These are phyloP conservation scores for Thraustochytrium striatum DNA, from an alignment of 352 stramenopile species.

Conservation along the genomic window DNA sequence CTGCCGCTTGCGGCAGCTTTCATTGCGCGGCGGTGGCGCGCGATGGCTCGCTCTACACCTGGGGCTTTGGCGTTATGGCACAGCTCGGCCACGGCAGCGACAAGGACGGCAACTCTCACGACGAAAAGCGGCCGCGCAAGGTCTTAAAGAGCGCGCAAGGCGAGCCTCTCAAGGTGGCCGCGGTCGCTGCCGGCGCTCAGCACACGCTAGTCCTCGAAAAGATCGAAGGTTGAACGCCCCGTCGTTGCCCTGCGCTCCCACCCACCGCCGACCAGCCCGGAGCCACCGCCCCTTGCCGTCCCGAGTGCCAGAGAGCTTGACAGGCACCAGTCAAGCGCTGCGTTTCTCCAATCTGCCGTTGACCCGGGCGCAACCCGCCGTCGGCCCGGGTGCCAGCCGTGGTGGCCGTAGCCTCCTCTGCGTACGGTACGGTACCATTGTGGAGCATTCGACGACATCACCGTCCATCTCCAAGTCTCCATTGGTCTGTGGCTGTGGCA, in stretches of 20 bases:
- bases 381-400: neutral
- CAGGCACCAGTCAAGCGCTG: neutral
- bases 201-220: neutral
- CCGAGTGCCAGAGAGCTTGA: neutral
- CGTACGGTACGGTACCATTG: too few species aligned
- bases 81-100: slow-evolving; percentile 54
- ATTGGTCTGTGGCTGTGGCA: neutral
- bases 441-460: too few species aligned
- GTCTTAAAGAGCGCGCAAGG: slow-evolving; percentile 1
- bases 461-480: too few species aligned
- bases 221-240: neutral
- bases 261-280: neutral
- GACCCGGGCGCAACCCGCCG: neutral
- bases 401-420: too few species aligned
- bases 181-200: slow-evolving; percentile 16
- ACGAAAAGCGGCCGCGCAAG: neutral
- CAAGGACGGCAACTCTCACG: too few species aligned
- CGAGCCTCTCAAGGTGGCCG: slow-evolving; percentile 12
- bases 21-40: slow-evolving; percentile 75
- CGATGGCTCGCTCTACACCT: slow-evolving; percentile 79
- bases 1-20: slow-evolving; percentile 53
- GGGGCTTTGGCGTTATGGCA: slow-evolving; percentile 62
- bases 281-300: neutral
- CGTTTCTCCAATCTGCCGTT: neutral
- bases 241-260: neutral